A percentile compares a stretch with the other conserved stretches of the same genome.
Conservation (phyloP, 345 rosid species). For the Boechera divaricarpa region DNA sequence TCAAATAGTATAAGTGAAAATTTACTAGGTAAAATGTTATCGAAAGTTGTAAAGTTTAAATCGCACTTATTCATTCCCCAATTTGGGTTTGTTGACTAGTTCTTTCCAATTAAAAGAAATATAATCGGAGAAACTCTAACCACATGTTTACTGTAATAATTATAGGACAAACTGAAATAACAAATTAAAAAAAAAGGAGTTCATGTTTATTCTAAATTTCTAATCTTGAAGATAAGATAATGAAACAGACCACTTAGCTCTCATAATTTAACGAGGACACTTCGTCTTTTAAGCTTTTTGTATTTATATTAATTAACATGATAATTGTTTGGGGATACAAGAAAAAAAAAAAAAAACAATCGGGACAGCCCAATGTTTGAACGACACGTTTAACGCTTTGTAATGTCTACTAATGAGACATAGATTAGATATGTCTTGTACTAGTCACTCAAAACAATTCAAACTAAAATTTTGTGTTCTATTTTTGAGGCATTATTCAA, state of each 20-base stretch:
- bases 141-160: slow-evolving; percentile 1
- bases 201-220: slow-evolving; percentile 30
- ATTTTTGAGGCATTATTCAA: slow-evolving; percentile 10
- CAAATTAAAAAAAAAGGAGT: slow-evolving; percentile 18
- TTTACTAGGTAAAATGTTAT: neutral
- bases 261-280: slow-evolving; percentile 18
- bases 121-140: slow-evolving; percentile 32
- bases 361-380: slow-evolving; percentile 11
- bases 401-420: slow-evolving; percentile 26
- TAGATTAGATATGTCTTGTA: slow-evolving; percentile 33
- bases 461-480: neutral
- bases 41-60: neutral
- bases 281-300: slow-evolving; percentile 35
- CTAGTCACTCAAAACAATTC: neutral
- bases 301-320: slow-evolving; percentile 34
- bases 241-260: slow-evolving; percentile 40
- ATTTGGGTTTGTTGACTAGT: slow-evolving; percentile 13
- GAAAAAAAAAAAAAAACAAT: neutral
- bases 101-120: neutral
- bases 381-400: slow-evolving; percentile 33
- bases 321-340: neutral
- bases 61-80: neutral
- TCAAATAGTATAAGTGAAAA: neutral
- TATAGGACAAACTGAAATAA: slow-evolving; percentile 9
- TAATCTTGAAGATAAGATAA: slow-evolving; percentile 42